Evolutionary conservation across 1,284 basidiomycete genomes (phyloP).

Genomic region (Cystobasidium sp.): DNA sequence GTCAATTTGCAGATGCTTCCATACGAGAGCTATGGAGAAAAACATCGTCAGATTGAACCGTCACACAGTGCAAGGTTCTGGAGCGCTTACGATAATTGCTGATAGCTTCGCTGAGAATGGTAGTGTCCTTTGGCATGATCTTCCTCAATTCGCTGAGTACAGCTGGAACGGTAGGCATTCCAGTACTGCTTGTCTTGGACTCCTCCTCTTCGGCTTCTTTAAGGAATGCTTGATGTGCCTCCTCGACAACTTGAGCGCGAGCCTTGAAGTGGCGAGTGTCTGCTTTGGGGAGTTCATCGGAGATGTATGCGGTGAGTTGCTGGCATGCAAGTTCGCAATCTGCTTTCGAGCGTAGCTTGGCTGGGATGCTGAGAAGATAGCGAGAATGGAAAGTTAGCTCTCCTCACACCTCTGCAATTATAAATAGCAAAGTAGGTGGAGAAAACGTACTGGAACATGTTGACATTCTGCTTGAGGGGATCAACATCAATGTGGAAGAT

Average conservation of each 20-base stretch:
- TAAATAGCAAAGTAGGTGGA: background rate
- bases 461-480: conserved; percentile 62
- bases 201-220: conserved; percentile 28
- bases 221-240: conserved; percentile 16
- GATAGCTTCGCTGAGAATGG: conserved; percentile 69
- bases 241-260: conserved; percentile 7
- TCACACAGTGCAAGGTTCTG: background rate
- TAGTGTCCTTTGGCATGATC: conserved; percentile 58
- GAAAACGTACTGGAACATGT: conserved; percentile 33
- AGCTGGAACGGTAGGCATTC: conserved; percentile 59
- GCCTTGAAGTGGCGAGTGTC: conserved; percentile 20
- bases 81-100: conserved; percentile 61
- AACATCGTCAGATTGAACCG: background rate
- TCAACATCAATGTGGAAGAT: conserved; percentile 70
- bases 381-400: background rate
- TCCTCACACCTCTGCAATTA: background rate
- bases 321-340: conserved; percentile 64
- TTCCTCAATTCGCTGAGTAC: conserved; percentile 63
- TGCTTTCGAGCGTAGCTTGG: conserved; percentile 61
- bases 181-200: conserved; percentile 15
- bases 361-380: conserved; percentile 37
- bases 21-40: conserved; percentile 57
- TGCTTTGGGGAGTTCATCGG: conserved; percentile 11
- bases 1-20: conserved; percentile 66
- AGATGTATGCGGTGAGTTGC: conserved; percentile 59